Conservation (phyloP, 2,329 filamentous ascomycete species). For the Nemania abortiva region DNA sequence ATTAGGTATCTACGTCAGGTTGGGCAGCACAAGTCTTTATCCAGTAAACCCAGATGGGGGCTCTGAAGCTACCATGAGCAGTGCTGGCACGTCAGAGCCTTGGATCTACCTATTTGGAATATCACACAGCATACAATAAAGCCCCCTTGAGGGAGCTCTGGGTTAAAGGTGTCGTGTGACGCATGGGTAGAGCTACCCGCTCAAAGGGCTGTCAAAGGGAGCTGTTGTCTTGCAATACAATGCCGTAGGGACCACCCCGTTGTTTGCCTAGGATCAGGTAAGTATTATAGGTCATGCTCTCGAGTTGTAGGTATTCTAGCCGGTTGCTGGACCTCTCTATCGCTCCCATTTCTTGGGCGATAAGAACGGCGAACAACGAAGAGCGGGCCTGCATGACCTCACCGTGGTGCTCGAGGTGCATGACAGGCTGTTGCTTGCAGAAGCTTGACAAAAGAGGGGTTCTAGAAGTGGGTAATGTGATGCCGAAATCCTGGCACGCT, state of each 20-base stretch:
- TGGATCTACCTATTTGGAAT: conserved; percentile 38
- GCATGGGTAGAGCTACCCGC: conserved; percentile 29
- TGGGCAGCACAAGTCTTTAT: conserved; percentile 21
- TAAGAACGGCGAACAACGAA: conserved; percentile 24
- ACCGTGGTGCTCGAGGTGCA: conserved; percentile 32
- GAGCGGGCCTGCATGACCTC: conserved; percentile 36
- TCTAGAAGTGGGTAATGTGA: conserved; percentile 46
- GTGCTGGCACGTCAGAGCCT: conserved; percentile 40
- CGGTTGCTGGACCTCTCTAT: background rate
- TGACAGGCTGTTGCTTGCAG: conserved; percentile 36
- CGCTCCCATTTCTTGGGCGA: conserved; percentile 12
- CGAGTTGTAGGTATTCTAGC: background rate
- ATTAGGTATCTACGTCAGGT: conserved; percentile 18
- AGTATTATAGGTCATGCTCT: background rate
- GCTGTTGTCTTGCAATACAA: conserved; percentile 28
- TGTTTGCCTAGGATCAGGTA: background rate
- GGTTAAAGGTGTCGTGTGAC: conserved; percentile 33
- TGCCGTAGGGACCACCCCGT: conserved; percentile 17
- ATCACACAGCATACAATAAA: conserved; percentile 30
- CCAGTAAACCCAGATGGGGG: background rate
- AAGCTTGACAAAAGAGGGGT: conserved; percentile 45
- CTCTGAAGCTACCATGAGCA: conserved; percentile 32
- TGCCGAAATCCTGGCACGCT: conserved; percentile 38
- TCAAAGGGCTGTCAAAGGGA: conserved; percentile 19
- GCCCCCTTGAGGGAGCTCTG: conserved; percentile 29